Percentiles rank a stretch among this genome's conserved stretches.
phyloP scores from a whole-genome alignment of 1,284 basidiomycete species.

The Marasmius sp. region DNA sequence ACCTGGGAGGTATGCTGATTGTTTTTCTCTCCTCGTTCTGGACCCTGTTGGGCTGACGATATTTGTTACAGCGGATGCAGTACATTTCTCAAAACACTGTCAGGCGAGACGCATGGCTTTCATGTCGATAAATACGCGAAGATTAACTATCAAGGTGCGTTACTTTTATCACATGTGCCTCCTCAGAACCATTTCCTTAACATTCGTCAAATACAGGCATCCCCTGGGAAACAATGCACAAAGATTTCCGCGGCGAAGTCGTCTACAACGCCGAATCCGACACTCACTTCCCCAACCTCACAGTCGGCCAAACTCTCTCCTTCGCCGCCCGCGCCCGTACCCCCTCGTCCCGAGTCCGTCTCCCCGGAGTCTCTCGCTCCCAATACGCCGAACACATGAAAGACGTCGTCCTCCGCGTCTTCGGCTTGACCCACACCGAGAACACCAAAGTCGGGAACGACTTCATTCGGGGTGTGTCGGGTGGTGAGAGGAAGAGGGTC shows the following conservation, averaged over 20 bases:
- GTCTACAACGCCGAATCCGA: conserved; percentile 37
- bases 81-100: conserved; percentile 54
- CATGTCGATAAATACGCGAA: conserved; percentile 42
- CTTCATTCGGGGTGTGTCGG: conserved; percentile 56
- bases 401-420: conserved; percentile 52
- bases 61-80: conserved; percentile 43
- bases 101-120: conserved; percentile 50
- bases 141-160: conserved; percentile 51
- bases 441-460: conserved; percentile 53
- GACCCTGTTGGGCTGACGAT: not conserved
- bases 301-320: conserved; percentile 52
- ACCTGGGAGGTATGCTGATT: conserved; percentile 32
- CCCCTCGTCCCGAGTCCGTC: conserved; percentile 38
- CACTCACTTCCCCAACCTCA: conserved; percentile 60
- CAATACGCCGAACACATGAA: conserved; percentile 49
- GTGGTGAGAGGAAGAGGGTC: conserved; percentile 60
- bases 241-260: conserved; percentile 26
- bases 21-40: not conserved
- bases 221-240: conserved; percentile 42
- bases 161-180: no score
- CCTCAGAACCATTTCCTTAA: not conserved
- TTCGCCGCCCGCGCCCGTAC: conserved; percentile 53
- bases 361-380: conserved; percentile 41
- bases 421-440: conserved; percentile 60
- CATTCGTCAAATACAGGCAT: conserved; percentile 23